Base-by-base conservation (phyloP, 495 filamentous ascomycete species). In the Neurospora sp. region DNA sequence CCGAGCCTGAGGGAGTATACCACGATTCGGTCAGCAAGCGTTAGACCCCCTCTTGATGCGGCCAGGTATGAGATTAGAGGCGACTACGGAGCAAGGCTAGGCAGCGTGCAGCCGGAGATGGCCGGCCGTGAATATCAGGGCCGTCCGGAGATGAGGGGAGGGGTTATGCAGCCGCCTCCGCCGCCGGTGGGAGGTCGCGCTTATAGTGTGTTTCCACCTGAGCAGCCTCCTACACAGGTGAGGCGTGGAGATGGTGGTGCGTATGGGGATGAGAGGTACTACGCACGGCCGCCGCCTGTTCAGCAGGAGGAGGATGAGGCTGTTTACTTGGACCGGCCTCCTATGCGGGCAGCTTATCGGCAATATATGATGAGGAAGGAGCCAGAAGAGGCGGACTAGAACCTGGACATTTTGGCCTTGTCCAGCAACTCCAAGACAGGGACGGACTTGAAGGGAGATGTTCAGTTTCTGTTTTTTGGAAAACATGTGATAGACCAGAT, bases 261-360 rank as follows among this genome's bases (percentile, higher is more conserved):
- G 59, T 79, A 78, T 22, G 82, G 83, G 2, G 74, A 75, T 71
- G 82, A 82, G 38, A 74, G 80, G 35, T 79, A 77, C 38, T 78
- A 81, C 37, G 74, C 73, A 2, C 68, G 75, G 18, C 78, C 76
- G 39, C 73, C 70, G 27, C 70, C 53, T 35, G 53, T 65, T 31
- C 53, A 65, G 53, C 79, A 78, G 44, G 70, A 75, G 68, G 83
- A 83, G 41, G 84, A 82, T 14, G 84, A 88, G 65, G 77, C 85
- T 69, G 77, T 82, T n/a, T 86, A 82, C 68, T 77, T 86, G 72
- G 85, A 87, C 41, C 78, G 79, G 12, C 79, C 81, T 12, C 79
- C 79, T 39, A 69, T 42, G 68, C 81, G 82, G 44, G 82, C 80
- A 61, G 71, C 78, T 38, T 83, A 83, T 72, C 78, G 81, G 53